Evolutionary conservation across 176 grass and related monocot genomes (phyloP), one percentile per base, ranked within the genome.

Genomic region (Eragrostis nindensis): DNA sequence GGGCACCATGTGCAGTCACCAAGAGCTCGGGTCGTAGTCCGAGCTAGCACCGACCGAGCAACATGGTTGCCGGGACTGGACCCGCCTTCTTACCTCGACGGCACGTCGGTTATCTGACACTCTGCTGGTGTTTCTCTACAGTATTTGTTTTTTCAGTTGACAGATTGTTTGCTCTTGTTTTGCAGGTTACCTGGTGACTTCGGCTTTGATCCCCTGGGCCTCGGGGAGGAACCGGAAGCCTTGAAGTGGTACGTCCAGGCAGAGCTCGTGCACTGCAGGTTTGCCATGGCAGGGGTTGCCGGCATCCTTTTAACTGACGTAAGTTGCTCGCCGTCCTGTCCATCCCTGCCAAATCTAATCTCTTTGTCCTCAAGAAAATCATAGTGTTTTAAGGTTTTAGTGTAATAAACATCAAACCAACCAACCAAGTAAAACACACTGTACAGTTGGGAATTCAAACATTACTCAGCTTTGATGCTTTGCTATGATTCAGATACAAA

Each of bases 221-320:
- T 98, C 19, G 95, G 92, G 11, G 88, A 92, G 90, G 92, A 98
- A 25, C 90, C 80, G 0, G 70, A 62, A 11, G 52, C 36, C 86
- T 67, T 98, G 77, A 90, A 82, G 70, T 98, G 92, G 92, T 98
- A 92, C 55, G 95, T 92, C 5, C 95, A 94, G 83, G 92, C 95
- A 9, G 95, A 98, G 75, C 92, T 98, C 67, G 92, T 98, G 56
- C 95, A 98, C 79, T 89, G 92, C 73, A 86, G 92, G 56, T 94
- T 94, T 9, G 89, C 92, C 32, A 89, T 91, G 92, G 86, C 84
- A 21, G 92, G 92, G 1, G 87, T 94, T 3, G 90, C 95, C 15
- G 83, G 88, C 39, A 90, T 90, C 73, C 88, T 90, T 27, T 14
- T 42, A 18, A 90, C 88, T 10, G 85, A 84, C 76, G 85, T 84